phyloP scores from a whole-genome alignment of 441 rosid genomes.

The Flueggea neowawraea region DNA sequence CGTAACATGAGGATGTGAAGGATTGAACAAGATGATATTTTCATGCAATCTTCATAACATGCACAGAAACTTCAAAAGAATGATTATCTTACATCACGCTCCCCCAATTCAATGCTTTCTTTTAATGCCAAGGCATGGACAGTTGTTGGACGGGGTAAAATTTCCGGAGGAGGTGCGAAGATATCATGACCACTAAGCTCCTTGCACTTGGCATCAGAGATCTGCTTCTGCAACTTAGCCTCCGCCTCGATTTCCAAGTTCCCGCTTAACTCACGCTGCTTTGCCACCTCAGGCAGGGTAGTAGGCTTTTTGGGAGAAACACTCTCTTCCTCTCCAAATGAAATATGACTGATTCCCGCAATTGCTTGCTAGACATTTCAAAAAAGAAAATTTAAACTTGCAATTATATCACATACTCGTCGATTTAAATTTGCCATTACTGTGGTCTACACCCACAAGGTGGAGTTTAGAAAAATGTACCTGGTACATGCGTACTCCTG shows the following conservation, averaged over 20 bases:
- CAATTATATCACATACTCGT: neutral
- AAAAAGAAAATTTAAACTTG: conserved; percentile 4
- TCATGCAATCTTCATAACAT: conserved; percentile 14
- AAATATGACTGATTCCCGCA: conserved; percentile 89
- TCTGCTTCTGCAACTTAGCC: conserved; percentile 67
- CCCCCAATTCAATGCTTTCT: conserved; percentile 73
- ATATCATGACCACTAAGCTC: conserved; percentile 96
- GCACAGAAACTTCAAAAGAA: conserved; percentile 21
- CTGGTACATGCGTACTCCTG: conserved; percentile 83
- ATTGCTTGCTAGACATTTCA: conserved; percentile 58
- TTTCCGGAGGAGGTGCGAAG: conserved; percentile 97
- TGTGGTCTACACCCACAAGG: neutral
- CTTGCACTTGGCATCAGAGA: conserved; percentile 83
- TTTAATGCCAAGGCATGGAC: conserved; percentile 61
- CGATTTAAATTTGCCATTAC: neutral
- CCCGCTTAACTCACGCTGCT: conserved; percentile 96
- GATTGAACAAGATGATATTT: neutral
- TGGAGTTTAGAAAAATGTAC: conserved; percentile 19
- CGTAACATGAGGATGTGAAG: no score
- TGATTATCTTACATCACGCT: conserved; percentile 36
- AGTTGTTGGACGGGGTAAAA: conserved; percentile 65
- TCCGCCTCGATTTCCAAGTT: conserved; percentile 64
- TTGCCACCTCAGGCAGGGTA: conserved; percentile 75
- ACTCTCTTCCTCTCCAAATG: conserved; percentile 77
- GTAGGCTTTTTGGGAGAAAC: conserved; percentile 70